Conservation (phyloP, 2,329 filamentous ascomycete species). For the Ascosphaera apis region DNA sequence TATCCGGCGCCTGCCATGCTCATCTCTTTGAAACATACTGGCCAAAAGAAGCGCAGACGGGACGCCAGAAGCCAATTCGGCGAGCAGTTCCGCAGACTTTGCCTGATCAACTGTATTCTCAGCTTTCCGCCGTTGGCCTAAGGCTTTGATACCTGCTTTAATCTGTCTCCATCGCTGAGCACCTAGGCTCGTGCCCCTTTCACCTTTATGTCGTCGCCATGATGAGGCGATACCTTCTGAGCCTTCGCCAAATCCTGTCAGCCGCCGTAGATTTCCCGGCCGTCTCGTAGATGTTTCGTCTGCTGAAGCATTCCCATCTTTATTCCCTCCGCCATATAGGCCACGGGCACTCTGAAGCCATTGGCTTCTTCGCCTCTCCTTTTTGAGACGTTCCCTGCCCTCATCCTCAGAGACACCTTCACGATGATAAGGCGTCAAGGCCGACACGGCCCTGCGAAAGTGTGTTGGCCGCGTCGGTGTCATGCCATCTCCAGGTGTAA, state of each 20-base stretch:
- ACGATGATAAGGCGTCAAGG: constrained; percentile 30
- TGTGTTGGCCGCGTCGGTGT: no score
- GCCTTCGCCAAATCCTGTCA: constrained; percentile 38
- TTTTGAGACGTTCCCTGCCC: constrained; percentile 37
- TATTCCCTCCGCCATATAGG: constrained; percentile 18
- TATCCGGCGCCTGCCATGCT: constrained; percentile 85
- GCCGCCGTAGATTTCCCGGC: constrained; percentile 39
- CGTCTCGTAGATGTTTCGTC: constrained; percentile 33
- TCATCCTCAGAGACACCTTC: constrained; percentile 55
- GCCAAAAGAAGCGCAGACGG: constrained; percentile 85
- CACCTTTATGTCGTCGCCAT: constrained; percentile 26
- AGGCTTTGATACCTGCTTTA: constrained; percentile 66
- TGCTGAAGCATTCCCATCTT: constrained; percentile 27
- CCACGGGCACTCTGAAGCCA: constrained; percentile 28
- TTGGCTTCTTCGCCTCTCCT: constrained; percentile 35
- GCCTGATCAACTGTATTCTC: constrained; percentile 72
- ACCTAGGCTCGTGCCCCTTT: constrained; percentile 45
- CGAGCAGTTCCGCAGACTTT: constrained; percentile 91
- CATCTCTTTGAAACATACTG: constrained; percentile 93
- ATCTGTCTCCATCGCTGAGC: constrained; percentile 81
- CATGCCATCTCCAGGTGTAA: no score
- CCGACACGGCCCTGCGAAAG: constrained; percentile 48
- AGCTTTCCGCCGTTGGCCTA: constrained; percentile 55
- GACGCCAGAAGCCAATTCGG: constrained; percentile 75
- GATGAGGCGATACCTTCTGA: constrained; percentile 39